Evolutionary conservation across 805 yeast genomes (phyloP), one percentile per base, ranked within the genome.

Genomic region (Cyberlindnera veronae): DNA sequence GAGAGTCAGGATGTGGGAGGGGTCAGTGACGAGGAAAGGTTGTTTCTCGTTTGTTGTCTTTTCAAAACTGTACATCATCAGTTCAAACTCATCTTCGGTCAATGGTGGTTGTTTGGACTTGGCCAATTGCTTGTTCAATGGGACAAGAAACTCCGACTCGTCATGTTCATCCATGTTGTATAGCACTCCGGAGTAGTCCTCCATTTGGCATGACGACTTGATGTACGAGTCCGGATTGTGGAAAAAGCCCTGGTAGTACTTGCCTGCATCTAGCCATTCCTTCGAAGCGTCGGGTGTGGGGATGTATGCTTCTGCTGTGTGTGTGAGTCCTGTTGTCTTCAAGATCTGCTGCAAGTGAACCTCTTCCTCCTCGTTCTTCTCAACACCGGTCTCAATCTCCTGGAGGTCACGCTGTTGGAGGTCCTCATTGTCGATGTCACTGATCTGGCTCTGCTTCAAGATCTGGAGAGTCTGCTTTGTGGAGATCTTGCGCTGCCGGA

Each of bases 281-380:
- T 73, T 73, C 0, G 95, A 82, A 4, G 98, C 97, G 69, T 88
- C 95, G 0, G 99, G 99, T 0, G 99, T 93, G 2, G 99, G 99
- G 53, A 93, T 93, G 7, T 53, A 55, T 4, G 44, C 32, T 11
- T 46, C 41, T n/a, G 47, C 45, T 42, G 77, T 66, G 15, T 85
- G 73, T 3, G 81, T 80, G 22, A 79, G 77, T 38, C 79, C 82
- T 2, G 88, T 78, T 12, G 91, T 91, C 62, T 81, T 80, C 49
- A 93, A 82, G 36, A 90, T 96, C 48, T 84, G 87, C 61, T 91
- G 95, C 47, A 93, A 71, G 75, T 93, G 99, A 30, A 86, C 93
- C 62, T 93, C 99, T 53, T 88, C 95, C 63, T 93, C 99, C 63
- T 93, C 99, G 51, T 85, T 88, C 61, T 93, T 93, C 57, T 93